These are phyloP conservation scores for Phytophthora hybrid DNA, from an alignment of 352 stramenopile genomes.

Conservation along the genomic window DNA sequence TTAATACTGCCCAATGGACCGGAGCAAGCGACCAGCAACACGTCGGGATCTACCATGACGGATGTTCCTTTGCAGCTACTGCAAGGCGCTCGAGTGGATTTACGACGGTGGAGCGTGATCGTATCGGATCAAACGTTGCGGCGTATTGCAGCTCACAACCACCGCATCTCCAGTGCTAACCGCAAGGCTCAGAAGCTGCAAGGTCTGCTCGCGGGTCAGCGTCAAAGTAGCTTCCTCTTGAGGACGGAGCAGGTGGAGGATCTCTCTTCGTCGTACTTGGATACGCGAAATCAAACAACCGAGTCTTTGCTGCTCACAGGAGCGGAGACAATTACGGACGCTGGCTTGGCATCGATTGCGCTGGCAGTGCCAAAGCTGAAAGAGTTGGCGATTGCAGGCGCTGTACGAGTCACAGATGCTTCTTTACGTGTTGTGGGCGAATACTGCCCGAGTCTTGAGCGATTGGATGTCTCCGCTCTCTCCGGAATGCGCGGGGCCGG, in stretches of 20 bases:
- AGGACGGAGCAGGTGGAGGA: constrained; percentile 21
- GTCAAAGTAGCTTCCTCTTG: constrained; percentile 12
- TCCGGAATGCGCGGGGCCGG: constrained; percentile 60
- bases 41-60: constrained; percentile 7
- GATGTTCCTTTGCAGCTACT: constrained; percentile 77
- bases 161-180: constrained; percentile 44
- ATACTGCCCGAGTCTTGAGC: constrained; percentile 54
- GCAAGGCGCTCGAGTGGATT: constrained; percentile 54
- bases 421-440: constrained; percentile 60
- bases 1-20: constrained; percentile 24
- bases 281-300: constrained; percentile 42
- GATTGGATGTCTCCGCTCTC: constrained; percentile 65
- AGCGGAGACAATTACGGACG: constrained; percentile 72
- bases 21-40: constrained; percentile 8
- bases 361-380: constrained; percentile 60
- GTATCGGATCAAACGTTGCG: constrained; percentile 70
- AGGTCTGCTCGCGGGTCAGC: constrained; percentile 4
- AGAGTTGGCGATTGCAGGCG: constrained; percentile 61
- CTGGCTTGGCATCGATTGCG: constrained; percentile 60
- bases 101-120: constrained; percentile 76
- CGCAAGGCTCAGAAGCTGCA: constrained; percentile 26
- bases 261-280: constrained; percentile 15
- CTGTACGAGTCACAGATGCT: constrained; percentile 60
- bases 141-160: constrained; percentile 72
- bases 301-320: constrained; percentile 66